Evolutionary conservation across 164 flowering plant genomes (phyloP), one percentile per base, ranked within the genome.

Genomic region (Liquidambar formosana): DNA sequence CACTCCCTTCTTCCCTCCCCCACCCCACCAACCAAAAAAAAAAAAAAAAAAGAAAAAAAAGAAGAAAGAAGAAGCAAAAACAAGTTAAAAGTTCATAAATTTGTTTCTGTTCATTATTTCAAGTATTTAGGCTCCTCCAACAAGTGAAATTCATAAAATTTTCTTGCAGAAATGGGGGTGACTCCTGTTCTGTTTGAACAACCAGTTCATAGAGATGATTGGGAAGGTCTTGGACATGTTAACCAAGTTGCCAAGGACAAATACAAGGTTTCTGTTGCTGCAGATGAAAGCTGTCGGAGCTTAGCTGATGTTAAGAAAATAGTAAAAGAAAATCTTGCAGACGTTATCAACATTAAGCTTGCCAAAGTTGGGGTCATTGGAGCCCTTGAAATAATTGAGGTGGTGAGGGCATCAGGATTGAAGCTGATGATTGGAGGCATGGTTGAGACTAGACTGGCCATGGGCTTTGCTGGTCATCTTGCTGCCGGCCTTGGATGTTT

Each of bases 401-500:
- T 77, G 54, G 98, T 83, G 19, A 90, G 78, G 68, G 68, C 65
- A 43, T 75, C 91, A 1, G 93, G 93, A 59, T 68, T 90, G 64
- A 51, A 74, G 64, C 71, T 94, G 75, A 94, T 94, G 98, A 90
- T 94, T 66, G 97, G 97, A 70, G 98, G 97, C 68, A 91, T 91
- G 97, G 96, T 94, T 64, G 97, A 94, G 77, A 94, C 98, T 44
- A 82, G 97, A 77, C 79, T 94, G 9, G 98, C 96, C 14, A 94
- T 90, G 97, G 98, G 98, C 54, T 94, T 94, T 83, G 89, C 98
- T 69, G 97, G 92, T 67, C 94, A 94, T 65, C 87, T 94, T 73
- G 96, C 98, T 70, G 96, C 97, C 74, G 98, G 98, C 14, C 80
- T 94, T 76, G 98, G 98, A 4, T 86, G 92, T 73, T 94, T 94